A percentile compares a stretch with the other conserved stretches of the same genome.
These are phyloP conservation scores for Diplodia sapinea DNA, from an alignment of 2,329 filamentous ascomycete genomes.

Conservation along the genomic window DNA sequence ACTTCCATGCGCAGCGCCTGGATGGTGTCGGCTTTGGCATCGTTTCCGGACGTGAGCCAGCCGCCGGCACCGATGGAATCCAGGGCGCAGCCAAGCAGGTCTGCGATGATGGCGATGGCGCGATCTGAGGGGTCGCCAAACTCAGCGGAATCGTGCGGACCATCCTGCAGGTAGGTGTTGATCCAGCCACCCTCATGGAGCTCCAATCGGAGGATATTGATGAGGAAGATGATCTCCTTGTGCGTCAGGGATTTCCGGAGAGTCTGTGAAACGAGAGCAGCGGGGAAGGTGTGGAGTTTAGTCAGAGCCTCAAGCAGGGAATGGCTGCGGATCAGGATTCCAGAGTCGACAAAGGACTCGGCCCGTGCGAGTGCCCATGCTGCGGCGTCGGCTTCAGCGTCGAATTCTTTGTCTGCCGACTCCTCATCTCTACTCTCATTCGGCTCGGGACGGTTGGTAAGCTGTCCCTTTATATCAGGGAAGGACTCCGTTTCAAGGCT, in stretches of 20 bases:
- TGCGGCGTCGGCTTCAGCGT: constrained; percentile 48
- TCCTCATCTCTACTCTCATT: constrained; percentile 34
- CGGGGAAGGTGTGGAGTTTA: constrained; percentile 69
- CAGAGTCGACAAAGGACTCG: constrained; percentile 69
- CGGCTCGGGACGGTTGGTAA: constrained; percentile 42
- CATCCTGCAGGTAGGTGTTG: constrained; percentile 68
- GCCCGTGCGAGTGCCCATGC: constrained; percentile 68
- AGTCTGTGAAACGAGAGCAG: constrained; percentile 64
- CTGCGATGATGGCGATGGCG: constrained; percentile 72
- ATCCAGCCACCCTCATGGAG: constrained; percentile 79
- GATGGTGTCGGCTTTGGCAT: constrained; percentile 67
- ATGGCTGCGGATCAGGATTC: constrained; percentile 66
- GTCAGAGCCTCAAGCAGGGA: constrained; percentile 71
- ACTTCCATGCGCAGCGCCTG: constrained; percentile 71
- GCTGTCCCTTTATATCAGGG: constrained; percentile 47
- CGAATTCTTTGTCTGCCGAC: constrained; percentile 45
- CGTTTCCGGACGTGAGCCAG: constrained; percentile 66
- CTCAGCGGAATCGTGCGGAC: constrained; percentile 47
- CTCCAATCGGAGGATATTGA: constrained; percentile 74
- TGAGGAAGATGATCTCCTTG: constrained; percentile 72
- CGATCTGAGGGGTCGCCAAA: constrained; percentile 66
- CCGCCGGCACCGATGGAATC: constrained; percentile 77
- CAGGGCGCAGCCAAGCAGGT: constrained; percentile 73
- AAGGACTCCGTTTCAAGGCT: constrained; percentile 63
- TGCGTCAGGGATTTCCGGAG: constrained; percentile 69